A percentile compares a stretch with the other conserved stretches of the same genome.
Evolutionary conservation across 345 rosid genomes (phyloP).

Genomic region (Eucalyptus microcorys): DNA sequence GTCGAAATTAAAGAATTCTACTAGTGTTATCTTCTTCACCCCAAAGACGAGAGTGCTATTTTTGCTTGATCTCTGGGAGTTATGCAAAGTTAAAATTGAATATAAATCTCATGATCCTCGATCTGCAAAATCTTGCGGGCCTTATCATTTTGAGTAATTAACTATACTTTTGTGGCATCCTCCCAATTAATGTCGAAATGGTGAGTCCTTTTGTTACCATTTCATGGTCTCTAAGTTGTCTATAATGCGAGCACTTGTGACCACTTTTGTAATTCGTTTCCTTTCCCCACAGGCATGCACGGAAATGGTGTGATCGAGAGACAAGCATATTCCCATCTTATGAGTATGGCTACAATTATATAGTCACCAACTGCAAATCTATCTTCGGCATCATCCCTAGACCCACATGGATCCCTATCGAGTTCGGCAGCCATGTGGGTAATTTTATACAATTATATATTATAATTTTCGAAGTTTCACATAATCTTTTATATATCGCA

Average conservation of each 20-base stretch:
- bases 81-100: neutral
- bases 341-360: slow-evolving; percentile 1
- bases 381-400: slow-evolving; percentile 9
- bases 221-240: neutral
- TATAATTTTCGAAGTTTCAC: neutral
- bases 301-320: slow-evolving; percentile 37
- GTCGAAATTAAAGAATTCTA: neutral
- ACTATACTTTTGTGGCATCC: neutral
- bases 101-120: neutral
- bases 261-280: neutral
- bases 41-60: neutral
- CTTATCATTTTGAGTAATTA: neutral
- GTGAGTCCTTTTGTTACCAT: neutral
- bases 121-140: neutral
- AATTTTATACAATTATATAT: neutral
- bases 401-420: slow-evolving; percentile 30
- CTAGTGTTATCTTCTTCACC: neutral
- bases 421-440: slow-evolving; percentile 48
- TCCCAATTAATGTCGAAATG: neutral
- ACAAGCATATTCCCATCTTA: slow-evolving; percentile 34
- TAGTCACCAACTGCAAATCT: neutral
- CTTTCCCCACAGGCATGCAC: slow-evolving; percentile 28
- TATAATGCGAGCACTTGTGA: neutral
- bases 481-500: neutral
- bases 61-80: neutral